Base-by-base conservation (phyloP, 768 basidiomycete genomes). In the Lactarius vividus region DNA sequence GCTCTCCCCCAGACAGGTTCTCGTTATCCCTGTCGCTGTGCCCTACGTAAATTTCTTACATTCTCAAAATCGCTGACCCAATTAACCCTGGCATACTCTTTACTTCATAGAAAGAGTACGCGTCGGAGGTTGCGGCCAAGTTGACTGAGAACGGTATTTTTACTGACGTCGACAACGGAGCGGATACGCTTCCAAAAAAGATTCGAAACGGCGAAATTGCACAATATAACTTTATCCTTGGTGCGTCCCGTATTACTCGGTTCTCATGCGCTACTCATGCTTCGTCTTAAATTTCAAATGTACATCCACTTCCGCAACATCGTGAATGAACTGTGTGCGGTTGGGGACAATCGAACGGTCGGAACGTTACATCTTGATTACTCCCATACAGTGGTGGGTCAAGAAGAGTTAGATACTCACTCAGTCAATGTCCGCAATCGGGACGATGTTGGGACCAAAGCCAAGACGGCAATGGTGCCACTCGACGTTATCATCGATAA, bases 151-250 rank as follows among this genome's bases (percentile, higher is more conserved):
- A 84, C 5, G 94, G 93, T 2, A 77, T 99, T 57, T 98, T 85
- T 73, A 89, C 91, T 54, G 97, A 98, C 71, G 94, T 93, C 20
- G 97, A 98, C 77, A 88, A 96, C 70, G 88, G 91, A 40, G 87
- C 89, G 49, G 89, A 97, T 73, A 98, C 97, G 0, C 84, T 98
- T 31, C 89, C 86, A 66, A 98, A 98, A 85, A 98, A 98, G 83
- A 93, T 99, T 73, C 85, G 96, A 33, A 98, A 98, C 75, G 96
- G 92, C 26, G 96, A 99, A 79, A 86, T 96, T 69, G 92, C 95
- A 37, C 96, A 98, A 76, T 97, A 96, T 79, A 98, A 98, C 79
- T 98, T 97, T 75, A 94, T 98, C 72, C 83, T 98, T 70, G 94
- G 96, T 97, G 67, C 62, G 88, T 76, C 59, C 28, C 35, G 9